These are phyloP conservation scores for Metarhizium robertsii DNA, from an alignment of 2,329 filamentous ascomycete species.

Conservation along the genomic window DNA sequence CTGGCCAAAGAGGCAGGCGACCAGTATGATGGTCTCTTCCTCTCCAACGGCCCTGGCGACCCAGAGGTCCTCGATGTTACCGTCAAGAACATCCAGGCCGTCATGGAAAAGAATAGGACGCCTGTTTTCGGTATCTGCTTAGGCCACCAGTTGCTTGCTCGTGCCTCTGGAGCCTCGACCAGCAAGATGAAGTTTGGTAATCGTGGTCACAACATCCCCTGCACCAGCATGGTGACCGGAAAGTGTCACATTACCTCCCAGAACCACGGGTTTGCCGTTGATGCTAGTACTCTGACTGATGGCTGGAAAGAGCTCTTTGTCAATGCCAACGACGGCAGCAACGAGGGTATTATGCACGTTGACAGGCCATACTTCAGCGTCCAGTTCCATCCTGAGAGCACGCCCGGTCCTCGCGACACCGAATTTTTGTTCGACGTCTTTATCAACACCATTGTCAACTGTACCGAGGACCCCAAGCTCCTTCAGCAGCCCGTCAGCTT, in stretches of 20 bases:
- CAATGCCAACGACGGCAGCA: conserved; percentile 96
- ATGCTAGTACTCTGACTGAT: conserved; percentile 62
- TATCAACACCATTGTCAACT: conserved; percentile 71
- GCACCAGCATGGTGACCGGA: conserved; percentile 89
- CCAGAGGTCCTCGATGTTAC: conserved; percentile 76
- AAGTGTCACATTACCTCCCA: conserved; percentile 98
- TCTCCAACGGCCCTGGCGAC: conserved; percentile 96
- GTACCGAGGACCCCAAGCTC: conserved; percentile 55
- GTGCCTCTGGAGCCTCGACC: conserved; percentile 77
- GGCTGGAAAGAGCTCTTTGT: conserved; percentile 94
- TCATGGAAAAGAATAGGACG: conserved; percentile 68
- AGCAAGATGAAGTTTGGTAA: conserved; percentile 99
- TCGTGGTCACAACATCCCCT: conserved; percentile 96
- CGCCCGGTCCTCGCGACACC: conserved; percentile 87
- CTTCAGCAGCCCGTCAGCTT: conserved; percentile 72
- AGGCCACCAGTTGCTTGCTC: conserved; percentile 85
- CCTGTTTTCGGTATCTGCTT: conserved; percentile 96
- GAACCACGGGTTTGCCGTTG: conserved; percentile 94
- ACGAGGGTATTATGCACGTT: conserved; percentile 90
- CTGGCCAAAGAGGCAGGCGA: conserved; percentile 67
- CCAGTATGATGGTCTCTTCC: conserved; percentile 92
- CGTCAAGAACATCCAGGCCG: conserved; percentile 66
- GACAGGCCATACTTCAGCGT: conserved; percentile 92
- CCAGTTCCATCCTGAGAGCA: conserved; percentile 98
- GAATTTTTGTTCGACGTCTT: conserved; percentile 98